phyloP scores from a whole-genome alignment of 495 filamentous ascomycete genomes.

The Rusavskia elegans region DNA sequence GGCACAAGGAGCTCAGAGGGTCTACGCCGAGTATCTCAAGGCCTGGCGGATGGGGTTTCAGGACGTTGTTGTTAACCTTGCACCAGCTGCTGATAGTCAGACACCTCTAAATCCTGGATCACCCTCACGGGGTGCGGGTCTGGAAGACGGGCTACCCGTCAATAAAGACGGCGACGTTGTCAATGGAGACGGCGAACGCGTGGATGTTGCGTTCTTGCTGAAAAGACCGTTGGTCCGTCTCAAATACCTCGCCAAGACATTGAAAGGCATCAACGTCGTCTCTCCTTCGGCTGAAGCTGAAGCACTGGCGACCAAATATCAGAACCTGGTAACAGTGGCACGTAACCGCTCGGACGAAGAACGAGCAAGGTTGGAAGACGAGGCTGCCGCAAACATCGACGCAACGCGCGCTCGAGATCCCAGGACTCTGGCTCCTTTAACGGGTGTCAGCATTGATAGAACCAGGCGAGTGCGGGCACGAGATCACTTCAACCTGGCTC shows the following conservation, averaged over 20 bases:
- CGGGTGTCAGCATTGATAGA: conserved; percentile 54
- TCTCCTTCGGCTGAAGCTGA: conserved; percentile 42
- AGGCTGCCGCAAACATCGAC: conserved; percentile 74
- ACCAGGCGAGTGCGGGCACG: conserved; percentile 66
- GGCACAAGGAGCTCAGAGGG: conserved; percentile 57
- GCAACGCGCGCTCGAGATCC: conserved; percentile 62
- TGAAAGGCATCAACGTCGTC: conserved; percentile 49
- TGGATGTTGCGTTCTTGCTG: conserved; percentile 85
- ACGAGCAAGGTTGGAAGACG: conserved; percentile 73
- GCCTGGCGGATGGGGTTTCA: conserved; percentile 92
- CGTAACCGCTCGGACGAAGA: conserved; percentile 73
- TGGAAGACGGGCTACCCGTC: conserved; percentile 54
- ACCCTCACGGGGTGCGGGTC: conserved; percentile 29
- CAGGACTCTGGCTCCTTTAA: conserved; percentile 51
- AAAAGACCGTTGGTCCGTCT: conserved; percentile 78
- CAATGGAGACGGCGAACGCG: conserved; percentile 65
- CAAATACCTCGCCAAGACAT: conserved; percentile 73
- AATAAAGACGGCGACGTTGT: conserved; percentile 68
- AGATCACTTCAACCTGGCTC: conserved; percentile 73
- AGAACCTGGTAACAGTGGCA: conserved; percentile 59
- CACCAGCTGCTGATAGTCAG: conserved; percentile 43
- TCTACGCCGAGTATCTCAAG: conserved; percentile 78
- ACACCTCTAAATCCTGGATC: conserved; percentile 23
- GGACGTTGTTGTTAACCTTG: conserved; percentile 86
- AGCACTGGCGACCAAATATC: conserved; percentile 39